Percentiles rank a stretch among this genome's conserved stretches.
Conservation (phyloP, 352 stramenopile genomes). For the Globisporangium apiculatum region DNA sequence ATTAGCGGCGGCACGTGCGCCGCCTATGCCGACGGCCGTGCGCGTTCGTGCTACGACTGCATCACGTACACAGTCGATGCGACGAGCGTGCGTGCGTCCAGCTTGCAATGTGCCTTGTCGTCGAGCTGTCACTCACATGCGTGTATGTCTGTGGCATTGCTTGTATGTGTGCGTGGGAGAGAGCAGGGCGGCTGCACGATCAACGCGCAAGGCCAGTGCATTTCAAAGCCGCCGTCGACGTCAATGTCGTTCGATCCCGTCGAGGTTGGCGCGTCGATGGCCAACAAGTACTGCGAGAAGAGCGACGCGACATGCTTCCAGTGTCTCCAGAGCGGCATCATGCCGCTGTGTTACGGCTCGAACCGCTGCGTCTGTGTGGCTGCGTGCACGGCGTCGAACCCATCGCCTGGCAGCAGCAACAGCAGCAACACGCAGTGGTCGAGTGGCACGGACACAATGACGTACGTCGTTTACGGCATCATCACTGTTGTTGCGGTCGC, state of each 20-base stretch:
- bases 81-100: not conserved
- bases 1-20: conserved; percentile 42
- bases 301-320: conserved; percentile 42
- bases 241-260: conserved; percentile 33
- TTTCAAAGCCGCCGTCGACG: conserved; percentile 23
- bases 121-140: not conserved
- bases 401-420: not conserved
- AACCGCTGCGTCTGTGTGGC: conserved; percentile 60
- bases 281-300: conserved; percentile 55
- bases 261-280: conserved; percentile 56
- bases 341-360: conserved; percentile 37
- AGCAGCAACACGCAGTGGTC: not conserved
- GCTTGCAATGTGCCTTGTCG: not conserved
- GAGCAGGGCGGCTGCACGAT: not conserved
- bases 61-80: conserved; percentile 28
- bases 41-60: conserved; percentile 66
- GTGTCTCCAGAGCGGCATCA: conserved; percentile 25
- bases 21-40: conserved; percentile 42
- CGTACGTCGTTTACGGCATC: too few relatives aligned
- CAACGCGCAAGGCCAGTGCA: not conserved
- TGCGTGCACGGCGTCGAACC: conserved; percentile 26
- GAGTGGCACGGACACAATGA: too few relatives aligned
- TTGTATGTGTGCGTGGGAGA: not conserved
- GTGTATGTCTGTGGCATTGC: not conserved
- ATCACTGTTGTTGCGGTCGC: too few relatives aligned